A percentile compares a stretch with the other conserved stretches of the same genome.
These are phyloP conservation scores for Antonospora locustae DNA, from an alignment of 371 early-diverging fungal species.

Conservation along the genomic window DNA sequence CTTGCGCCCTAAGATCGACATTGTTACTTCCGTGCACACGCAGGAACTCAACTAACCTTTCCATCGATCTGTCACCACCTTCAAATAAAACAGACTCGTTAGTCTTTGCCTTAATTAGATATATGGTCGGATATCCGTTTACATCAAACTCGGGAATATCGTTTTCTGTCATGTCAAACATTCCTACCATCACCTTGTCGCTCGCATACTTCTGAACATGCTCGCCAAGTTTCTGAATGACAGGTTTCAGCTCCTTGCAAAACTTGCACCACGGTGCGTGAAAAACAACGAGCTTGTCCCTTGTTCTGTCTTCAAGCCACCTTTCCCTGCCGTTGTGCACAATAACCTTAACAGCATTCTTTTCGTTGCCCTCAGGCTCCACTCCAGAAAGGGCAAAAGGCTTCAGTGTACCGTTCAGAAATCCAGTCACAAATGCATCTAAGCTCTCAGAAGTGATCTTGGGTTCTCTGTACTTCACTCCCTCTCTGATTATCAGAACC, in stretches of 20 bases:
- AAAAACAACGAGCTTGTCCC: slow-evolving; percentile 39
- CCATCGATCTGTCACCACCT: slow-evolving; percentile 2
- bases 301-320: slow-evolving; percentile 1
- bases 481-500: slow-evolving; percentile 16
- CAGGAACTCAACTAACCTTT: slow-evolving; percentile 9
- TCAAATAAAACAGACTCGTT: slow-evolving; percentile 9
- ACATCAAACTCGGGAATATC: slow-evolving; percentile 32
- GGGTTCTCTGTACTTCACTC: slow-evolving; percentile 26
- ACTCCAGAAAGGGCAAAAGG: slow-evolving; percentile 9
- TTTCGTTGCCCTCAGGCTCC: slow-evolving; percentile 34
- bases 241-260: slow-evolving; percentile 34
- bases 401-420: slow-evolving; percentile 10
- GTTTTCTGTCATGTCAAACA: slow-evolving; percentile 31
- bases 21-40: slow-evolving; percentile 1
- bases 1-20: slow-evolving; percentile 5
- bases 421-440: slow-evolving; percentile 10
- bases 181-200: slow-evolving; percentile 25
- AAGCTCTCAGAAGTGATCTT: slow-evolving; percentile 16
- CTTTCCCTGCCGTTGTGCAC: slow-evolving; percentile 16
- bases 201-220: background rate
- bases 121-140: slow-evolving; percentile 29
- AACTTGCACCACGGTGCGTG: slow-evolving; percentile 25
- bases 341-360: slow-evolving; percentile 24
- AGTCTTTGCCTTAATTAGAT: slow-evolving; percentile 22
- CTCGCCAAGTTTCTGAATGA: slow-evolving; percentile 20